Evolutionary conservation across 2,329 filamentous ascomycete species (phyloP).

Genomic region (Ophiostoma sp.): DNA sequence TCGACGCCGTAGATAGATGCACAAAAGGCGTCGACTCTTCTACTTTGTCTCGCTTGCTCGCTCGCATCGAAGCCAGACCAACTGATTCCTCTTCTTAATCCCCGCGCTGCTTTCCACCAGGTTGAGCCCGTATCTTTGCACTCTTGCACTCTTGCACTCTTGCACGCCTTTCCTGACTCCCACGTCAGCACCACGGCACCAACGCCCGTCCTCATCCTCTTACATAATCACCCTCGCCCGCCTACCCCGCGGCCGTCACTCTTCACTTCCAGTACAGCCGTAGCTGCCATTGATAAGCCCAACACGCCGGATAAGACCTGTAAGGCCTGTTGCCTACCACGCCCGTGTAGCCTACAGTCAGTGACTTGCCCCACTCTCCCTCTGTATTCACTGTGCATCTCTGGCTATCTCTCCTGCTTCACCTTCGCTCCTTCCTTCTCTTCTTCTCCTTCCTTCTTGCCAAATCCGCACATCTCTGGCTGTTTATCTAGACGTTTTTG

Average conservation of each 20-base stretch:
- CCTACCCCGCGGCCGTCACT: constrained; percentile 8
- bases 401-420: background rate
- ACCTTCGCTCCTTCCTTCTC: constrained; percentile 10
- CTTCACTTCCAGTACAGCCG: background rate
- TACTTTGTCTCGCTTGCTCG: too few relatives aligned
- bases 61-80: too few relatives aligned
- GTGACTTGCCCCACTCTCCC: background rate
- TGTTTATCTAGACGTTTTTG: background rate
- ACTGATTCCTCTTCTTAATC: too few relatives aligned
- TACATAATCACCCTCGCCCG: background rate
- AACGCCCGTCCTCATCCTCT: background rate
- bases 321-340: background rate
- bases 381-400: constrained; percentile 17
- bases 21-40: background rate
- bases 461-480: background rate
- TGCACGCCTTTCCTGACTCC: too few relatives aligned
- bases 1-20: background rate
- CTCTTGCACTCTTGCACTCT: too few relatives aligned
- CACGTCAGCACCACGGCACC: background rate
- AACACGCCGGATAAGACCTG: background rate
- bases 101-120: too few relatives aligned
- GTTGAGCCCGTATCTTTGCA: too few relatives aligned
- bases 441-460: background rate
- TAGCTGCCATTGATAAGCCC: background rate
- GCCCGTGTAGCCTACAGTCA: background rate